A percentile compares a stretch with the other conserved stretches of the same genome.
These are phyloP conservation scores for Jackrogersella multiformis DNA, from an alignment of 495 filamentous ascomycete species.

Conservation along the genomic window DNA sequence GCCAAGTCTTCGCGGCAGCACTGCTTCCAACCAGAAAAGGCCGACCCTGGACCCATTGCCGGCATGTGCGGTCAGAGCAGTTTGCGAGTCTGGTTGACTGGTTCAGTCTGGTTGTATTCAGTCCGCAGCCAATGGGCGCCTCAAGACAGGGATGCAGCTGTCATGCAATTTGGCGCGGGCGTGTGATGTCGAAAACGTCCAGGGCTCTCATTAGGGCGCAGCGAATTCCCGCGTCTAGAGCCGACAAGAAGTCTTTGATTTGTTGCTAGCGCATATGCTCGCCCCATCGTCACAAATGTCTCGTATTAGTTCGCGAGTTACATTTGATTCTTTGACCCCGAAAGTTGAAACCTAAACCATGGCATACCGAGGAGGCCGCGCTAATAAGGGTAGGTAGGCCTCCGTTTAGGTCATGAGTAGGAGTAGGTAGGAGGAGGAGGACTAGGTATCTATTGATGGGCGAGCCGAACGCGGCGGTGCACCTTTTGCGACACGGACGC, in stretches of 20 bases:
- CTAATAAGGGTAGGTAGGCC: constrained; percentile 15
- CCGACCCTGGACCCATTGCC: constrained; percentile 47
- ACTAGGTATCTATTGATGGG: constrained; percentile 2
- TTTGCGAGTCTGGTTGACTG: constrained; percentile 45
- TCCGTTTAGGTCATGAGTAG: constrained; percentile 15
- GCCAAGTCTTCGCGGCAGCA: constrained; percentile 35
- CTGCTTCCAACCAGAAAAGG: constrained; percentile 43
- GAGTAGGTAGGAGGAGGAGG: not conserved
- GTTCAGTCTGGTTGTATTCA: constrained; percentile 35
- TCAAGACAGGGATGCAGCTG: constrained; percentile 48
- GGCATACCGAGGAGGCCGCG: constrained; percentile 3
- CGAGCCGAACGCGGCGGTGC: constrained; percentile 38
- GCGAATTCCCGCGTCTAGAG: constrained; percentile 48
- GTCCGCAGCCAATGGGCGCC: constrained; percentile 48
- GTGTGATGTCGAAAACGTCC: constrained; percentile 47
- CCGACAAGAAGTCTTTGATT: constrained; percentile 43
- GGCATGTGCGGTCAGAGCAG: constrained; percentile 48
- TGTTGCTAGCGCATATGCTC: constrained; percentile 45
- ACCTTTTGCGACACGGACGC: constrained; percentile 34
- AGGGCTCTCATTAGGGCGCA: constrained; percentile 41
- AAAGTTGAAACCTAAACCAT: constrained; percentile 40
- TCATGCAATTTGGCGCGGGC: constrained; percentile 57
- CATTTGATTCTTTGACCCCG: constrained; percentile 29
- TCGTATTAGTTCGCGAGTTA: constrained; percentile 40
- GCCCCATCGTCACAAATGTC: constrained; percentile 46